These are phyloP conservation scores for Candida pseudoviswanathii DNA, from an alignment of 1,139 yeast genomes.

Conservation along the genomic window DNA sequence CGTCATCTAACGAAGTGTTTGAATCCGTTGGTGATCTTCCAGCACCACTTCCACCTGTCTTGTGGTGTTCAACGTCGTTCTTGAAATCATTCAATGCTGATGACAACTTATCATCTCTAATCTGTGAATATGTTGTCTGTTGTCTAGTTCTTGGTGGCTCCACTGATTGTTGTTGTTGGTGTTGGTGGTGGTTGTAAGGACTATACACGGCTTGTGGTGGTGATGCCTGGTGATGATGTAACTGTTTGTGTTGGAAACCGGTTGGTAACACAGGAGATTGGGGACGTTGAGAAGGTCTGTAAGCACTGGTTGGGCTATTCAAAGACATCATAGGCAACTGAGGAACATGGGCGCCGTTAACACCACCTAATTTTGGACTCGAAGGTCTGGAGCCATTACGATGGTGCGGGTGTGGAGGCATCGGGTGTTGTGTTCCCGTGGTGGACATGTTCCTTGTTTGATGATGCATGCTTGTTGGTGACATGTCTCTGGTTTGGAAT, in stretches of 20 bases:
- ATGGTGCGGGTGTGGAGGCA: not conserved
- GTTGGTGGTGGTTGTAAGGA: not conserved
- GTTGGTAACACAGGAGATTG: slow-evolving; percentile 1
- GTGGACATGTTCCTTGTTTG: slow-evolving; percentile 5
- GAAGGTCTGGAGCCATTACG: slow-evolving; percentile 1
- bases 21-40: slow-evolving; percentile 12
- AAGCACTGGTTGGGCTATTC: not conserved
- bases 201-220: not conserved
- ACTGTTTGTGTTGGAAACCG: not conserved
- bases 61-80: slow-evolving; percentile 31
- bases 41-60: slow-evolving; percentile 10
- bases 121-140: slow-evolving; percentile 15
- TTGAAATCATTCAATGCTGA: slow-evolving; percentile 34
- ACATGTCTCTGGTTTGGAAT: not conserved
- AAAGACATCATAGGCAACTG: slow-evolving; percentile 1
- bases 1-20: slow-evolving; percentile 9
- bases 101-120: slow-evolving; percentile 25
- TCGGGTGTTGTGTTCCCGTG: not conserved
- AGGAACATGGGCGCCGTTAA: not conserved
- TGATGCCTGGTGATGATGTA: slow-evolving; percentile 1
- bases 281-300: not conserved
- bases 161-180: slow-evolving; percentile 1
- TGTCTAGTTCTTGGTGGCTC: slow-evolving; percentile 4
- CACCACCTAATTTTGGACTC: not conserved
- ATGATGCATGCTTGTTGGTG: not conserved